Evolutionary conservation across 2,329 filamentous ascomycete genomes (phyloP).

Genomic region (Nemania sp.): DNA sequence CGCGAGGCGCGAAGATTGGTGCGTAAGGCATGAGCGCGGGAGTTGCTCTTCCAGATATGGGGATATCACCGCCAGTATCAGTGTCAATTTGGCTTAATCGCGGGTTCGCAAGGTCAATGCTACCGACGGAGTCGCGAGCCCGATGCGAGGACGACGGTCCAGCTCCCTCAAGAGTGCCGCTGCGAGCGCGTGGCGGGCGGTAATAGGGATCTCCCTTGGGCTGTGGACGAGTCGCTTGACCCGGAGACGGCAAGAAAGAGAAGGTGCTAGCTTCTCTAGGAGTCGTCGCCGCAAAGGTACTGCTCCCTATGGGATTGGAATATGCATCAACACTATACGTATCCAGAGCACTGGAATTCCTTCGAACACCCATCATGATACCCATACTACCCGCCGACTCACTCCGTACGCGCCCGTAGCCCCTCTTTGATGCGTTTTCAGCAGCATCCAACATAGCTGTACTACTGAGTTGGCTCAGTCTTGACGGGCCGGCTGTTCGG

Average conservation of each 20-base stretch:
- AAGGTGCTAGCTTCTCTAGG: conserved; percentile 71
- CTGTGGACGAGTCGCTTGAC: conserved; percentile 48
- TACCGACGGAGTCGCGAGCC: conserved; percentile 43
- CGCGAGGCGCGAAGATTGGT: conserved; percentile 57
- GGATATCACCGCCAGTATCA: conserved; percentile 44
- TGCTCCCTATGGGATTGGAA: conserved; percentile 56
- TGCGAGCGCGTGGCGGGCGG: conserved; percentile 75
- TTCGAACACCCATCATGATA: conserved; percentile 49
- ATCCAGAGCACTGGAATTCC: conserved; percentile 60
- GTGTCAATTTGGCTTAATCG: conserved; percentile 44
- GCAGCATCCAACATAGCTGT: conserved; percentile 72
- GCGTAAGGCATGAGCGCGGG: conserved; percentile 47
- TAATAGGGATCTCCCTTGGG: conserved; percentile 78
- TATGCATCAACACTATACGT: conserved; percentile 52
- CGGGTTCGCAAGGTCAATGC: conserved; percentile 44
- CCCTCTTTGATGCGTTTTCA: conserved; percentile 66
- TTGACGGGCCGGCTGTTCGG: conserved; percentile 63
- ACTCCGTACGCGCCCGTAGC: conserved; percentile 63
- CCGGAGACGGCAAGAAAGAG: conserved; percentile 68
- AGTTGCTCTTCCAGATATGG: conserved; percentile 49
- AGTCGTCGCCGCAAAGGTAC: conserved; percentile 73
- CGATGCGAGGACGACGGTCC: conserved; percentile 42
- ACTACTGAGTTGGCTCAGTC: conserved; percentile 81
- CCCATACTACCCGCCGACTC: conserved; percentile 64
- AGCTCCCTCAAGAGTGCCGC: conserved; percentile 60